phyloP scores from a whole-genome alignment of 306 rosid genomes.

The Citrullus mucosospermus region DNA sequence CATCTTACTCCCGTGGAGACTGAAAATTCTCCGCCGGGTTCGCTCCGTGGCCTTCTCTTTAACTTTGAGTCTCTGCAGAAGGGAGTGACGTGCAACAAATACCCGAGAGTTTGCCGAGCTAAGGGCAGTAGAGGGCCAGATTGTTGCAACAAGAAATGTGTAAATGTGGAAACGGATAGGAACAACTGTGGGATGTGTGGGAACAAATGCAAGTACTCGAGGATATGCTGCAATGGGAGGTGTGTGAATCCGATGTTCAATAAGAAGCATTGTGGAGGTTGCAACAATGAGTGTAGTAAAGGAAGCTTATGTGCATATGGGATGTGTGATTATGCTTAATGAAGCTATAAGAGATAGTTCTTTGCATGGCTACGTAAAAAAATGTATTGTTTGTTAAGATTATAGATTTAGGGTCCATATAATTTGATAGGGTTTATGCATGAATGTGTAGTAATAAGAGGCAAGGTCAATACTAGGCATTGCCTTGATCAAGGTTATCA shows the following conservation, averaged over 20 bases:
- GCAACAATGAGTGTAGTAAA: slow-evolving; percentile 39
- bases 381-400: neutral
- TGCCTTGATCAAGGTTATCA: too few relatives aligned
- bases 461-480: too few relatives aligned
- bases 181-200: slow-evolving; percentile 58
- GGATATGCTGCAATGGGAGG: slow-evolving; percentile 47
- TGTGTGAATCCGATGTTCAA: slow-evolving; percentile 46
- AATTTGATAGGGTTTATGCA: neutral
- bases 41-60: neutral
- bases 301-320: slow-evolving; percentile 34
- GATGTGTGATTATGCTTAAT: slow-evolving; percentile 56
- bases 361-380: too few relatives aligned
- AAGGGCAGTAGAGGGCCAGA: slow-evolving; percentile 25
- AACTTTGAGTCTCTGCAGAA: neutral
- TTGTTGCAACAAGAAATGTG: neutral
- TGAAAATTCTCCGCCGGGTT: neutral
- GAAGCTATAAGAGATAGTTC: neutral
- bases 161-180: slow-evolving; percentile 8
- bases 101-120: slow-evolving; percentile 23
- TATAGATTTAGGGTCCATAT: neutral
- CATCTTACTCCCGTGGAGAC: neutral
- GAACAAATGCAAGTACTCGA: slow-evolving; percentile 35
- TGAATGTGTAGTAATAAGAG: too few relatives aligned
- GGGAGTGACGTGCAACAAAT: slow-evolving; percentile 17
- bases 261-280: slow-evolving; percentile 45